phyloP scores from a whole-genome alignment of 1,284 basidiomycete genomes.

The Somion occarium region DNA sequence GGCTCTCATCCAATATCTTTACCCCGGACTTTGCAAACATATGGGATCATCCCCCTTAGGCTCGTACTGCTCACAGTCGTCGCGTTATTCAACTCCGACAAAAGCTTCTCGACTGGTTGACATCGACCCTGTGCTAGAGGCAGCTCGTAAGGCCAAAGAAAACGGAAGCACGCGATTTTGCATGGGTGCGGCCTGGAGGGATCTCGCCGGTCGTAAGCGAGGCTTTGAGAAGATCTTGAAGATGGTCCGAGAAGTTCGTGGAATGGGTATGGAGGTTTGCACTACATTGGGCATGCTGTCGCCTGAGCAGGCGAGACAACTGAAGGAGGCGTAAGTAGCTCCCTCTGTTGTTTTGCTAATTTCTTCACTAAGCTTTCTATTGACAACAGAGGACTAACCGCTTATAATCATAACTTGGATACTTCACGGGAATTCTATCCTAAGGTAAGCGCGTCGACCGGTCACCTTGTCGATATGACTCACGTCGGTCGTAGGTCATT shows the following conservation, averaged over 20 bases:
- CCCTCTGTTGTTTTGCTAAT: slow-evolving; percentile 6
- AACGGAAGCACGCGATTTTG: slow-evolving; percentile 98
- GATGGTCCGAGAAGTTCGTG: slow-evolving; percentile 88
- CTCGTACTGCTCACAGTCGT: slow-evolving; percentile 98
- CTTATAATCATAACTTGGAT: slow-evolving; percentile 99
- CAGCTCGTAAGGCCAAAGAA: slow-evolving; percentile 88
- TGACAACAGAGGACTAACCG: slow-evolving; percentile 74
- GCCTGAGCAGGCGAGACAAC: slow-evolving; percentile 86
- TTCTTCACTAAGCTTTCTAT: background rate
- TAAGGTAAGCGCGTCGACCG: slow-evolving; percentile 43
- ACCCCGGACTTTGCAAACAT: background rate
- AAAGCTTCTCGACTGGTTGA: slow-evolving; percentile 88
- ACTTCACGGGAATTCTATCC: slow-evolving; percentile 98
- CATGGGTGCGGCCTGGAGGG: slow-evolving; percentile 99
- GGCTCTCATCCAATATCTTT: slow-evolving; percentile 2
- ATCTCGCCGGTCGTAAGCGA: slow-evolving; percentile 88
- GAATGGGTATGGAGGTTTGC: slow-evolving; percentile 96
- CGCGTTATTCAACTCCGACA: slow-evolving; percentile 85
- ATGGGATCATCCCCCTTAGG: slow-evolving; percentile 37
- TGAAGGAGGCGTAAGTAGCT: slow-evolving; percentile 85
- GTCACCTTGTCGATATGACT: background rate
- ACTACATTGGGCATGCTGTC: slow-evolving; percentile 97
- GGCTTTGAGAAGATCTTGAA: slow-evolving; percentile 92
- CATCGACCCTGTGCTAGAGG: slow-evolving; percentile 88
- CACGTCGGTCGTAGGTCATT: slow-evolving; percentile 63